These are phyloP conservation scores for Phytopythium boreale DNA, from an alignment of 352 stramenopile species.

Conservation along the genomic window DNA sequence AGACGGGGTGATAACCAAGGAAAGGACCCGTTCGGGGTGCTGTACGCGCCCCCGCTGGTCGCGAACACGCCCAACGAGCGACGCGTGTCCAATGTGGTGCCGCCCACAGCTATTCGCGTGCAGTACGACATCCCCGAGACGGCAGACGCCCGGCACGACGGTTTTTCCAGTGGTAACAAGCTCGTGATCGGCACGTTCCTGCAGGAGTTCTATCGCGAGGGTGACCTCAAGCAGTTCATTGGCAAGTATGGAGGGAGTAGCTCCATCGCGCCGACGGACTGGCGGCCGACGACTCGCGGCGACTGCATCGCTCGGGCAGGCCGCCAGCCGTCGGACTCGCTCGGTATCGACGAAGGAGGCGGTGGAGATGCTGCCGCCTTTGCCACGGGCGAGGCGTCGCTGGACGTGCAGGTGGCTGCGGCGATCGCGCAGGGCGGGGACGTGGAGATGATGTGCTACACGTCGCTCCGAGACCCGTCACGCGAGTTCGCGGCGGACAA, in stretches of 20 bases:
- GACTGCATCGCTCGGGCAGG: constrained; percentile 26
- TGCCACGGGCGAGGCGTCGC: constrained; percentile 60
- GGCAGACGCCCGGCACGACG: constrained; percentile 14
- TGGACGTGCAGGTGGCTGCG: constrained; percentile 63
- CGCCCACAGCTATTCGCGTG: constrained; percentile 39
- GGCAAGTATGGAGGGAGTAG: constrained; percentile 11
- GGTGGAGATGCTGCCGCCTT: constrained; percentile 4
- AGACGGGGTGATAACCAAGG: constrained; percentile 18
- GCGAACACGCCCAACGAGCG: constrained; percentile 8
- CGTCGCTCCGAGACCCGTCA: constrained; percentile 42
- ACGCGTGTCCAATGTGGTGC: constrained; percentile 20
- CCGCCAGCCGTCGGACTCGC: not conserved
- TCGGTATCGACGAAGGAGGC: not conserved
- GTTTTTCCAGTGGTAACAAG: constrained; percentile 20
- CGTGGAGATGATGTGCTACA: constrained; percentile 66
- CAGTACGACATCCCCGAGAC: constrained; percentile 60
- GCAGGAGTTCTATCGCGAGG: constrained; percentile 62
- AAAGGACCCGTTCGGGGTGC: constrained; percentile 31
- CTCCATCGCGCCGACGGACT: not conserved
- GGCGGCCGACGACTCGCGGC: constrained; percentile 29
- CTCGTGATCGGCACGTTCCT: constrained; percentile 71
- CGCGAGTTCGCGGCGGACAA: constrained; percentile 56
- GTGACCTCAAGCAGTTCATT: constrained; percentile 50
- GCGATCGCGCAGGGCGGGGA: constrained; percentile 38
- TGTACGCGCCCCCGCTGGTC: constrained; percentile 12